Evolutionary conservation across 2,329 filamentous ascomycete genomes (phyloP), one percentile per base, ranked within the genome.

Genomic region (Ophiostoma triangulosporum): DNA sequence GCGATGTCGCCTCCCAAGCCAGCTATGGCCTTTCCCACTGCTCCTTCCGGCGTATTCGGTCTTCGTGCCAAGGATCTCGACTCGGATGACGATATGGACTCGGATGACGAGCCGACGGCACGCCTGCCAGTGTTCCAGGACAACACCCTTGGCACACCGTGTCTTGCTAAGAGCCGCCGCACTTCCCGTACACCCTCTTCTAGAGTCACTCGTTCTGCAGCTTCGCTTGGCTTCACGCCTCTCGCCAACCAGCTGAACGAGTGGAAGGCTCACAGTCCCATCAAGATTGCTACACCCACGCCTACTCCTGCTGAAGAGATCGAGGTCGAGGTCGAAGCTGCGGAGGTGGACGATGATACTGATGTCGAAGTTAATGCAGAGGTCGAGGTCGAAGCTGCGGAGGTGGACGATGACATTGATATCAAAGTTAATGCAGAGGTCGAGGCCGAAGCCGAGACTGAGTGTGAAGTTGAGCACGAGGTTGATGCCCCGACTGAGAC

Each of bases 231-330:
- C 2, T 83, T 86, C 57, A 84, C 81, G 1, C 79, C 81, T 24
- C 68, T 88, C 35, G 78, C 78, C 4, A 70, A 75, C 35, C 76
- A 83, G 60, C 68, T 87, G 4, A 74, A 70, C 55, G 72, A 74
- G 24, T 88, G 84, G 84, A 74, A 75, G 58, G 72, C 82, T 1
- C 71, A 71, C 24, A 84, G 78, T 58, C 79, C 80, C 3, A 62
- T 64, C 6, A 74, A 76, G 57, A 60, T 57, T 52, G 60, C 43
- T 22, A 60, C 45, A 3, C 50, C 53, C 8, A 35, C 46, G 3
- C 40, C 45, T 9, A 35, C 17, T 1, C 14, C n/a, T 9, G 29
- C 27, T 7, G 22, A 17, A 14, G 27, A 45, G 24, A n/a, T 15
- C 6, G 26, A 46, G 43, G 26, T 15, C 22, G 38, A 64, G 59